Conservation (phyloP, 2,329 filamentous ascomycete species). For the Xylariaceae sp. region DNA sequence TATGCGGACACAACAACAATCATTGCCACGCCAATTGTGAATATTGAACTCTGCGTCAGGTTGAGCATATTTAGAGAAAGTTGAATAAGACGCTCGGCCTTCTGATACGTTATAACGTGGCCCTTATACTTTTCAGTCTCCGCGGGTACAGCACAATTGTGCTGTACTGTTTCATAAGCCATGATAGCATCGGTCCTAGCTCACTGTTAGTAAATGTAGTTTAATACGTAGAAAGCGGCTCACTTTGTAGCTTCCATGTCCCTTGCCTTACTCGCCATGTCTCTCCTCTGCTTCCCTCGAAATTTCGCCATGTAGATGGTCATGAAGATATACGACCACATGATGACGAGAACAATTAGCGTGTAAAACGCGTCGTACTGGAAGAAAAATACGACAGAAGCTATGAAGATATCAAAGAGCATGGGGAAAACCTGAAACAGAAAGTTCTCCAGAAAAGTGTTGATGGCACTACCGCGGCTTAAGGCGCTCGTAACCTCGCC, state of each 20-base stretch:
- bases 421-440: constrained; percentile 49
- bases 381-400: constrained; percentile 44
- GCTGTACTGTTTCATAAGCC: constrained; percentile 56
- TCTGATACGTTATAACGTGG: constrained; percentile 54
- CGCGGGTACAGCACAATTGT: constrained; percentile 58
- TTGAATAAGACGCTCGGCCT: constrained; percentile 53
- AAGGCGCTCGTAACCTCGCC: constrained; percentile 50
- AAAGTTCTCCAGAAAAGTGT: constrained; percentile 47
- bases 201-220: constrained; percentile 3
- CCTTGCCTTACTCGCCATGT: constrained; percentile 42
- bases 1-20: constrained; percentile 59
- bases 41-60: constrained; percentile 59
- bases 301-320: constrained; percentile 50
- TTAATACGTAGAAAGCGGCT: constrained; percentile 3
- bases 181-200: constrained; percentile 43
- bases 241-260: constrained; percentile 48
- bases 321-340: constrained; percentile 48
- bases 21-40: constrained; percentile 56
- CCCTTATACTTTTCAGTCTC: constrained; percentile 55
- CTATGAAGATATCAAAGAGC: constrained; percentile 48
- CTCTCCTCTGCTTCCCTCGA: constrained; percentile 40
- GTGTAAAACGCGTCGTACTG: constrained; percentile 46
- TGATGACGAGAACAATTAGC: constrained; percentile 45
- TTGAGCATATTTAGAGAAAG: constrained; percentile 57
- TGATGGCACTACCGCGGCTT: constrained; percentile 45